These are phyloP conservation scores for Annulohypoxylon bovei DNA, from an alignment of 495 filamentous ascomycete species.

Conservation along the genomic window DNA sequence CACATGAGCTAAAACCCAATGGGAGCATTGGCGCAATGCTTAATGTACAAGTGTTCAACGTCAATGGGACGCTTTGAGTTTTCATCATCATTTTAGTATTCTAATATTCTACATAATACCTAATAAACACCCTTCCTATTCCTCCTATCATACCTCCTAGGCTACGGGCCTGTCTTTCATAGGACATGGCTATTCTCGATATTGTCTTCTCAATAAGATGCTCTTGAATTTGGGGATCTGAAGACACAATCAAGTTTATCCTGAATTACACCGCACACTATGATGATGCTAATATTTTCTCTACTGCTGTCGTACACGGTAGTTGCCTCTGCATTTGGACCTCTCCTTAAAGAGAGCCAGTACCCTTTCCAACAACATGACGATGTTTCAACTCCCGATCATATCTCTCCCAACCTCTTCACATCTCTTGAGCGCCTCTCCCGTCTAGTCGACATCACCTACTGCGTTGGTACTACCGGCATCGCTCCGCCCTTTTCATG, in stretches of 20 bases:
- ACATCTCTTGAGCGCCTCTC: constrained; percentile 84
- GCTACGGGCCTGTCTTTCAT: constrained; percentile 17
- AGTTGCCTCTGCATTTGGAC: constrained; percentile 12
- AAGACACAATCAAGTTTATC: neutral
- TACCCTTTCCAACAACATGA: constrained; percentile 18
- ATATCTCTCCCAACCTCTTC: constrained; percentile 75
- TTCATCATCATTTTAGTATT: constrained; percentile 4
- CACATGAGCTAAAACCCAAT: constrained; percentile 17
- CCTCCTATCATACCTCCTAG: constrained; percentile 1
- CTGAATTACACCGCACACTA: constrained; percentile 16
- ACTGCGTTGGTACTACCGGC: constrained; percentile 88
- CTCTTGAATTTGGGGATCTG: constrained; percentile 4
- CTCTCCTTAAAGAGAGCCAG: constrained; percentile 28
- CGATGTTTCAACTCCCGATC: constrained; percentile 35
- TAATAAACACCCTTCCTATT: constrained; percentile 6
- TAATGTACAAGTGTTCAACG: constrained; percentile 23
- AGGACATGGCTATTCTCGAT: constrained; percentile 31
- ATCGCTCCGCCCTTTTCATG: constrained; percentile 85
- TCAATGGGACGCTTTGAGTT: constrained; percentile 10
- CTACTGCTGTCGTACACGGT: constrained; percentile 20
- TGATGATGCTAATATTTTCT: constrained; percentile 26
- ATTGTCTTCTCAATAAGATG: neutral
- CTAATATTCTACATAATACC: constrained; percentile 26
- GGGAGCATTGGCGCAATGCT: constrained; percentile 24
- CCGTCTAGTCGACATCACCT: constrained; percentile 90